Base-by-base conservation (phyloP, 2,329 filamentous ascomycete genomes). In the Hypoxylon sp. region DNA sequence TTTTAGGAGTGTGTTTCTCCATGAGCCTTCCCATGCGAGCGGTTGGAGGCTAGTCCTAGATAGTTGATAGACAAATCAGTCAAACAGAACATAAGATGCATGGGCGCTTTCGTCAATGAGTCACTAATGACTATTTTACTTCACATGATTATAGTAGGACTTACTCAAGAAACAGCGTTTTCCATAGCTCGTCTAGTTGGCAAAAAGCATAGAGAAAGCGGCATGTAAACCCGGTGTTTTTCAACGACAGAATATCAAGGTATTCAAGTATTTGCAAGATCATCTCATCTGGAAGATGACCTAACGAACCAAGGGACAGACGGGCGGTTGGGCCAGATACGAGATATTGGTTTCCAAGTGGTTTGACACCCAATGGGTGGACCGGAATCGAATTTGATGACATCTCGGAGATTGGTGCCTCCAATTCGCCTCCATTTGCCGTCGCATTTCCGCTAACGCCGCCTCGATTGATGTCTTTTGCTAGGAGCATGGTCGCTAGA, bases 131-230 rank as follows among this genome's bases (percentile, higher is more conserved):
- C 54, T 44, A 14, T 29, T 35, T 17, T 42, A 17, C 29, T 57
- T 53, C 39, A 59, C 46, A 54, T 44, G 10, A 11, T 26, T 54
- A 60, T 68, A 44, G n/a, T 39, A 59, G 66, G 65, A 90, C 93
- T 88, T 90, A 97, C 94, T 89, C 87, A 71, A 97, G 85, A 75
- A 95, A 97, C 19, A 97, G 80, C 17, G 90, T 81, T 80, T 96
- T 94, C 95, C 95, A 98, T 37, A 98, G 79, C 75, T 98, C 95
- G 71, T 98, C 95, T 52, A 89, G 89, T 54, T 91, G 86, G 60
- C 91, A 92, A 78, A 95, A 97, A 1, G 94, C 94, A 84, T 94
- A 95, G 14, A 98, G 82, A 59, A 93, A 94, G 78, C 90, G 93
- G 84, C 94, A 97, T 5, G 94, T 92, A 61, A 87, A 87, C 8